Conservation (phyloP, 2,329 filamentous ascomycete species). For the Monilinia vaccinii-corymbosi region DNA sequence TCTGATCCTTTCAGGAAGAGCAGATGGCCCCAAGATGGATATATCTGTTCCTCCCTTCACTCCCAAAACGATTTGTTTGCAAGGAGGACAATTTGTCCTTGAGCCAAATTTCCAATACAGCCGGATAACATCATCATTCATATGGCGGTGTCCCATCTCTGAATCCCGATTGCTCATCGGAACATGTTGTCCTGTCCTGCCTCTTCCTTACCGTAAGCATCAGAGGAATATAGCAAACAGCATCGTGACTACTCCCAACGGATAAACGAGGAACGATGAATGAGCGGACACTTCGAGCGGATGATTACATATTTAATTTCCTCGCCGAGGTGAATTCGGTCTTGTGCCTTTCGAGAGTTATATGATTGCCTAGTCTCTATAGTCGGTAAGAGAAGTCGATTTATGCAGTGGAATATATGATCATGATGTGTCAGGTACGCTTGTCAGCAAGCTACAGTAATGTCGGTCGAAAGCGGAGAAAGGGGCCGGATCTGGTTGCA, state of each 20-base stretch:
- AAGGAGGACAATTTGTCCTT: not conserved
- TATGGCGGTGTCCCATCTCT: not conserved
- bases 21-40: not conserved
- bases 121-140: not conserved
- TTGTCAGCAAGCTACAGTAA: not conserved
- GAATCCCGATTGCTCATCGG: not conserved
- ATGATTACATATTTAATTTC: not conserved
- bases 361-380: not conserved
- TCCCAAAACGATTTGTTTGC: not conserved
- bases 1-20: not conserved
- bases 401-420: not conserved
- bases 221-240: not conserved
- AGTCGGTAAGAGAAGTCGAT: not conserved
- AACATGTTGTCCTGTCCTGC: not conserved
- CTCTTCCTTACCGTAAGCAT: not conserved
- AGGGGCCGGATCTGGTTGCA: not conserved
- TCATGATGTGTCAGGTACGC: conserved; percentile 3
- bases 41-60: not conserved
- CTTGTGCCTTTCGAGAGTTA: not conserved
- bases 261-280: not conserved
- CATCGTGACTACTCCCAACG: not conserved
- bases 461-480: not conserved
- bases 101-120: not conserved
- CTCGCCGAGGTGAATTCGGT: not conserved
- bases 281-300: not conserved